A percentile compares a stretch with the other conserved stretches of the same genome.
These are phyloP conservation scores for Blastocystis sp. DNA, from an alignment of 352 stramenopile species.

Conservation along the genomic window DNA sequence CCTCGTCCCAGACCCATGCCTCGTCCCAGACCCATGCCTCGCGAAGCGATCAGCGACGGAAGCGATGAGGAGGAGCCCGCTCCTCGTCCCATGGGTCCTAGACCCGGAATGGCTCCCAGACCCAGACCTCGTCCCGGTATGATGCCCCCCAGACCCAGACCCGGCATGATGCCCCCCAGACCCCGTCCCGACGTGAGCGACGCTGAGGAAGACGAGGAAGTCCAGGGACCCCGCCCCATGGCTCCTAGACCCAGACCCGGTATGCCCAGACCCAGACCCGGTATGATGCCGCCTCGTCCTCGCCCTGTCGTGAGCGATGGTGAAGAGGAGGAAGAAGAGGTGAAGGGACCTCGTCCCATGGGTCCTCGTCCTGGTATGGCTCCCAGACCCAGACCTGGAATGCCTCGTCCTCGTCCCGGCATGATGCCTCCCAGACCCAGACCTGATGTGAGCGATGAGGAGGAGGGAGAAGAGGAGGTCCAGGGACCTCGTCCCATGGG, in stretches of 20 bases:
- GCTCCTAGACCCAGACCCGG: constrained; percentile 40
- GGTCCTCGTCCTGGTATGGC: constrained; percentile 34
- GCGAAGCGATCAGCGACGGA: constrained; percentile 41
- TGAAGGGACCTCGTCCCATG: constrained; percentile 17
- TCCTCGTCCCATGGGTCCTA: constrained; percentile 64
- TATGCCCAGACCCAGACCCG: constrained; percentile 23
- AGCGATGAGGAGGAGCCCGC: constrained; percentile 26
- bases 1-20: constrained; percentile 25
- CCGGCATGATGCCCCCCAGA: constrained; percentile 15
- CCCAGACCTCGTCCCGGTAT: constrained; percentile 11
- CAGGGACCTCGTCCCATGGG: background rate
- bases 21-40: background rate
- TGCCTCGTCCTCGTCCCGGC: background rate
- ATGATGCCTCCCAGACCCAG: constrained; percentile 8
- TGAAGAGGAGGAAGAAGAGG: background rate
- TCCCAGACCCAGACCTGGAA: background rate
- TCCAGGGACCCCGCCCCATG: background rate
- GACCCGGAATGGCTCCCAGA: constrained; percentile 39
- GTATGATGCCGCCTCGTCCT: background rate
- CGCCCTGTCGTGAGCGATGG: constrained; percentile 34
- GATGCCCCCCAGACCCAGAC: constrained; percentile 3
- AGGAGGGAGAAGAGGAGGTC: background rate
- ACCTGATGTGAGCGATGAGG: constrained; percentile 36
- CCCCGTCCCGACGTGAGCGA: constrained; percentile 21
- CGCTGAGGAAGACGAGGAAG: constrained; percentile 13